Percentiles rank a stretch among this genome's conserved stretches.
Conservation (phyloP, 2,329 filamentous ascomycete genomes). For the Bipolaris zeicola region DNA sequence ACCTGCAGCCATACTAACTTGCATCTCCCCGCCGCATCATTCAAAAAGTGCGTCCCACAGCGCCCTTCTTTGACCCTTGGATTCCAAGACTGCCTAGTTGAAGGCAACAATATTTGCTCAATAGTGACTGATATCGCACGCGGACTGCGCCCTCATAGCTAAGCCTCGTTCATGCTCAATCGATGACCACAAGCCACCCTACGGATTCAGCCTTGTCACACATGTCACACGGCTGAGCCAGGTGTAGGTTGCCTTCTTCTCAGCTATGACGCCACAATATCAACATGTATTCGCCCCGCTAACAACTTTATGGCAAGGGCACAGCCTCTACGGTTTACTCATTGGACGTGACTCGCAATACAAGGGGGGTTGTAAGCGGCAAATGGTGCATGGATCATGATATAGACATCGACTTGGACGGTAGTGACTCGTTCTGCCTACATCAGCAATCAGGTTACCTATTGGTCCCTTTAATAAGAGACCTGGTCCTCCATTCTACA, state of each 20-base stretch:
- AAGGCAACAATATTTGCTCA: background rate
- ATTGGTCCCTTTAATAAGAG: no score
- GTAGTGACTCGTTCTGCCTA: no score
- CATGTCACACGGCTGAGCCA: background rate
- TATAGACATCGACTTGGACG: no score
- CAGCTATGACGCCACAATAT: background rate
- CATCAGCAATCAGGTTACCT: no score
- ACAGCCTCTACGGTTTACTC: background rate
- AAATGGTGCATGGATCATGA: background rate
- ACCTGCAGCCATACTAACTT: background rate
- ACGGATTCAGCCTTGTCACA: background rate
- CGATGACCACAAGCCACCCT: background rate
- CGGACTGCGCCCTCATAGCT: background rate
- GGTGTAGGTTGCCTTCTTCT: background rate
- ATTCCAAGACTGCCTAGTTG: background rate
- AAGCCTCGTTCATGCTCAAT: background rate
- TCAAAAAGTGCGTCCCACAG: no score
- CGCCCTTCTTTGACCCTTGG: background rate
- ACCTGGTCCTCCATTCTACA: no score
- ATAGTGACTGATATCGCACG: background rate
- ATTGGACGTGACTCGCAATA: background rate
- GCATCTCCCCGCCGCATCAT: background rate
- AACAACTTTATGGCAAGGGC: background rate
- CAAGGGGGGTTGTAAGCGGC: background rate
- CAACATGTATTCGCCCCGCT: background rate